These are phyloP conservation scores for Penicillium sp. DNA, from an alignment of 2,329 filamentous ascomycete species.

Conservation along the genomic window DNA sequence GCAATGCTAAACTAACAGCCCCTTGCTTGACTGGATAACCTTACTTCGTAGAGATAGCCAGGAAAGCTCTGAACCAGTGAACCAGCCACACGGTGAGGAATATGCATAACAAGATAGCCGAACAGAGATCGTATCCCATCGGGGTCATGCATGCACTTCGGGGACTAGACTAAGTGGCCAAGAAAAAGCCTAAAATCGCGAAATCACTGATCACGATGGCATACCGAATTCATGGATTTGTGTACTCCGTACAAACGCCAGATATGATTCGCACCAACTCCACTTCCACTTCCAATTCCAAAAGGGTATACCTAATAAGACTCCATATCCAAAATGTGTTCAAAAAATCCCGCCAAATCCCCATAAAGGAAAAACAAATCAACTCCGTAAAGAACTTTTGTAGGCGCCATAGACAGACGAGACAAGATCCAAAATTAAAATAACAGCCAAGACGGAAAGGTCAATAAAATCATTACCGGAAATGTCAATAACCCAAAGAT, in stretches of 20 bases:
- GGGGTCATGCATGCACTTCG: background rate
- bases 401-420: background rate
- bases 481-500: conserved; percentile 8
- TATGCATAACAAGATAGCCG: background rate
- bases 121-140: background rate
- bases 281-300: conserved; percentile 8
- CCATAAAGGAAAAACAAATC: background rate
- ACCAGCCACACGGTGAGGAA: background rate
- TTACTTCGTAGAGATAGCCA: background rate
- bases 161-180: background rate
- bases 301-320: conserved; percentile 24
- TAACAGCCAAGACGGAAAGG: background rate
- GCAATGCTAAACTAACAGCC: background rate
- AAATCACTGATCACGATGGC: background rate
- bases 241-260: conserved; percentile 12
- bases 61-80: background rate
- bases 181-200: background rate
- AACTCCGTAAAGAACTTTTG: conserved; percentile 5
- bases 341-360: conserved; percentile 3
- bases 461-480: background rate
- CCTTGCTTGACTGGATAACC: conserved; percentile 2
- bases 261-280: conserved; percentile 1
- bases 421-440: background rate
- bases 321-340: conserved; percentile 3
- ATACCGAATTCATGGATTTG: conserved; percentile 1